Evolutionary conservation across 345 rosid species (phyloP).

Genomic region (Conringia planisiliqua): DNA sequence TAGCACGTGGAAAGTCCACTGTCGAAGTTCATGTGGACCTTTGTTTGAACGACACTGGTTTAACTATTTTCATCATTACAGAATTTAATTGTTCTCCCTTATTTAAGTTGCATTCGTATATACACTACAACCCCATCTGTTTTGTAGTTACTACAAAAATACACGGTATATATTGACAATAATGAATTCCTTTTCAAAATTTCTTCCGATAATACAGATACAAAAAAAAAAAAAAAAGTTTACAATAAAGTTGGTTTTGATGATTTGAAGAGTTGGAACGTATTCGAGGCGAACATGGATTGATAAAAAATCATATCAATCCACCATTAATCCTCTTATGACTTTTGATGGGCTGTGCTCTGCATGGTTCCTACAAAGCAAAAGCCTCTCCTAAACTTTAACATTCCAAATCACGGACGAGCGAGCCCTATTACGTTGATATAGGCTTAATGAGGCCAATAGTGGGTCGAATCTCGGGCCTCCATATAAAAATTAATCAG

Average conservation of each 20-base stretch:
- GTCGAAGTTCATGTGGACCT: constrained; percentile 13
- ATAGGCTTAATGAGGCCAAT: not conserved
- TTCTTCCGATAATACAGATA: too few relatives aligned
- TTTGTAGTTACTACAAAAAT: not conserved
- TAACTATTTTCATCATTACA: not conserved
- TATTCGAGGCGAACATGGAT: not conserved
- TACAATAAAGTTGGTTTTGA: not conserved
- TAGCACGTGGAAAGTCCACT: constrained; percentile 28
- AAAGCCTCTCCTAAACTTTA: not conserved
- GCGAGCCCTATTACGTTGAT: not conserved
- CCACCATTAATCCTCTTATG: not conserved
- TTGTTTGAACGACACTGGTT: not conserved
- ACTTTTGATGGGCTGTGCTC: not conserved
- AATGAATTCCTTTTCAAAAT: not conserved
- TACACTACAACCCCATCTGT: not conserved
- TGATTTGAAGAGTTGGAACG: not conserved
- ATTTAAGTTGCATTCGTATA: not conserved
- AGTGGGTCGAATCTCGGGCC: not conserved
- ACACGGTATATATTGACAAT: not conserved
- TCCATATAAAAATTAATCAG: not conserved
- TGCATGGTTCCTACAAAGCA: not conserved
- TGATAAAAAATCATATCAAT: not conserved
- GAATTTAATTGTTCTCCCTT: not conserved
- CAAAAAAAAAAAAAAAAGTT: too few relatives aligned
- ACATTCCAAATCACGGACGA: not conserved